phyloP scores from a whole-genome alignment of 176 grass and related monocot genomes.

The Lolium rigidum region DNA sequence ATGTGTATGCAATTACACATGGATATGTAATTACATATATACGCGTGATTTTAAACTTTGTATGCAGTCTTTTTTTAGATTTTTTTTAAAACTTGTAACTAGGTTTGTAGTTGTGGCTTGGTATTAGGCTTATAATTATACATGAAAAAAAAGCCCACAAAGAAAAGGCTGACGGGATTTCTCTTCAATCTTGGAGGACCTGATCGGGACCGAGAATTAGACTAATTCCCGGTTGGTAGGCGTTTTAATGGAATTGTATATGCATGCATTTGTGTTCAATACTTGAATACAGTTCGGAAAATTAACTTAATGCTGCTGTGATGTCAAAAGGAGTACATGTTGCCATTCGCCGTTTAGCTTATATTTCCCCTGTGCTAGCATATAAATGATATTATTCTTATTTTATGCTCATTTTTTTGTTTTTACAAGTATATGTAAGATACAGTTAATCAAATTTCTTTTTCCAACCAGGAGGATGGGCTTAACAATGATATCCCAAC shows the following conservation, averaged over 20 bases:
- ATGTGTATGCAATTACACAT: no score
- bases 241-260: neutral
- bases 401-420: neutral
- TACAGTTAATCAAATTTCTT: slow-evolving; percentile 8
- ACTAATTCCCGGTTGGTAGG: no score
- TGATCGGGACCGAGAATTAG: no score
- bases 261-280: neutral
- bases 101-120: no score
- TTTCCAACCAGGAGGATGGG: slow-evolving; percentile 78
- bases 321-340: neutral
- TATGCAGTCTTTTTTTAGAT: no score
- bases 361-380: neutral
- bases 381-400: neutral
- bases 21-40: no score
- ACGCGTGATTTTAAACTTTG: no score
- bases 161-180: no score
- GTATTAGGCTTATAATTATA: no score
- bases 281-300: neutral
- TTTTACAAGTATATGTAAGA: neutral
- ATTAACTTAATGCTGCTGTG: neutral
- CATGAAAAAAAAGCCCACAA: no score
- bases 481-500: slow-evolving; percentile 93
- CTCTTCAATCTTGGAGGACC: no score
- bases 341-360: neutral
- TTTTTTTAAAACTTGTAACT: no score